These are phyloP conservation scores for Aureobasidium sp. DNA, from an alignment of 2,329 filamentous ascomycete genomes.

Conservation along the genomic window DNA sequence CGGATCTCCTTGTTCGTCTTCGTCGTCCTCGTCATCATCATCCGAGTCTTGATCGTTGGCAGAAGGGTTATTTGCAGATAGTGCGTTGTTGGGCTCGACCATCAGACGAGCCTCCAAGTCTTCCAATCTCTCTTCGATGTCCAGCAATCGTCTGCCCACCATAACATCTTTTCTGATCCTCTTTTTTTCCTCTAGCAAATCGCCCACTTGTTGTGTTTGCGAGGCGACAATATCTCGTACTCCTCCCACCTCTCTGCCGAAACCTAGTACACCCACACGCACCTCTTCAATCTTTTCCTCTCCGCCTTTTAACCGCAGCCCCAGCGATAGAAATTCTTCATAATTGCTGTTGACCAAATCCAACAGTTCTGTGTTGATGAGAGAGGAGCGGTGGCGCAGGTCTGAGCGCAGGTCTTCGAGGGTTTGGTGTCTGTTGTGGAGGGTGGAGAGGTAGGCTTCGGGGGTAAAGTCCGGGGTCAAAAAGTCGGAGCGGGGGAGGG, in stretches of 20 bases:
- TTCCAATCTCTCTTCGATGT: conserved; percentile 56
- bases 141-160: conserved; percentile 54
- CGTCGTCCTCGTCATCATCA: conserved; percentile 31
- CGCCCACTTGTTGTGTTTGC: conserved; percentile 56
- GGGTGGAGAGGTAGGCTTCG: conserved; percentile 71
- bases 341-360: conserved; percentile 96
- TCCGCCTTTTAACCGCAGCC: conserved; percentile 73
- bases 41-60: conserved; percentile 27
- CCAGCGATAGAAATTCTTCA: conserved; percentile 78
- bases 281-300: conserved; percentile 90
- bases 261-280: conserved; percentile 76
- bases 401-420: conserved; percentile 88
- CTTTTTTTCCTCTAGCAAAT: conserved; percentile 59
- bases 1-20: conserved; percentile 29
- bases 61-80: background rate
- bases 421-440: conserved; percentile 85
- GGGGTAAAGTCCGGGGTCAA: conserved; percentile 71
- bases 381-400: conserved; percentile 69
- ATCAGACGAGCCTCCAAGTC: conserved; percentile 59
- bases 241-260: conserved; percentile 72
- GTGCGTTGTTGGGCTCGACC: conserved; percentile 33
- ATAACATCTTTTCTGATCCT: conserved; percentile 59
- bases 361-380: conserved; percentile 77
- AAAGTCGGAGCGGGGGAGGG: conserved; percentile 78
- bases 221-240: conserved; percentile 60